phyloP scores from a whole-genome alignment of 2,329 filamentous ascomycete genomes.

The Phialophora tarda region DNA sequence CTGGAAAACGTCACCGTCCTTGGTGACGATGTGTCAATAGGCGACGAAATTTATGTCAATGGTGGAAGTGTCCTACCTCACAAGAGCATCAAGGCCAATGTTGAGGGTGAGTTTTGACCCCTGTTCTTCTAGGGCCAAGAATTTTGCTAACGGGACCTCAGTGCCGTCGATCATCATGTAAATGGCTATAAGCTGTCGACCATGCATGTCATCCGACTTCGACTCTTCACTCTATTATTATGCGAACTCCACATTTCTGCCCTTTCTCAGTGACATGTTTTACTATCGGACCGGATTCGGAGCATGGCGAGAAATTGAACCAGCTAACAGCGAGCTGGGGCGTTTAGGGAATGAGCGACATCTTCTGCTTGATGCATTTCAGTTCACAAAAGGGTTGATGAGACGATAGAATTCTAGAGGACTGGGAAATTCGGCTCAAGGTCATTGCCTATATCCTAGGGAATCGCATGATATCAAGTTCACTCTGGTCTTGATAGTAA shows the following conservation, averaged over 20 bases:
- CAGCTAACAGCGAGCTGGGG: conserved; percentile 6
- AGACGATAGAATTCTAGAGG: conserved; percentile 8
- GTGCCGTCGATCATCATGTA: conserved; percentile 59
- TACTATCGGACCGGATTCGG: conserved; percentile 12
- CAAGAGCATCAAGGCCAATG: conserved; percentile 98
- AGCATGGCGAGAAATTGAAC: conserved; percentile 14
- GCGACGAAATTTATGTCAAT: conserved; percentile 98
- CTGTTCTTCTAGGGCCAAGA: neutral
- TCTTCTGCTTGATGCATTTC: conserved; percentile 2
- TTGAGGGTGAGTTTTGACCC: conserved; percentile 68
- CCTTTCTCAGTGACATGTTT: conserved; percentile 6
- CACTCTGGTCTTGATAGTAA: neutral
- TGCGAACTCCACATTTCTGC: conserved; percentile 11
- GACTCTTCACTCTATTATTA: conserved; percentile 17
- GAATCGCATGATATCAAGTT: neutral
- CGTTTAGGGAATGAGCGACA: conserved; percentile 21
- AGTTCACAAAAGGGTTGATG: neutral
- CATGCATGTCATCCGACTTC: conserved; percentile 7
- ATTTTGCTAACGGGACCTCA: conserved; percentile 35
- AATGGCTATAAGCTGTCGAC: conserved; percentile 28
- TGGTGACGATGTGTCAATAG: conserved; percentile 96
- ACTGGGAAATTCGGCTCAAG: neutral
- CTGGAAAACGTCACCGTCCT: conserved; percentile 98
- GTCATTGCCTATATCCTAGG: neutral
- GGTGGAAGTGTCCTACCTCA: conserved; percentile 93